Evolutionary conservation across 2,329 filamentous ascomycete species (phyloP), one percentile per base, ranked within the genome.

Genomic region (Colletotrichum aenigma): DNA sequence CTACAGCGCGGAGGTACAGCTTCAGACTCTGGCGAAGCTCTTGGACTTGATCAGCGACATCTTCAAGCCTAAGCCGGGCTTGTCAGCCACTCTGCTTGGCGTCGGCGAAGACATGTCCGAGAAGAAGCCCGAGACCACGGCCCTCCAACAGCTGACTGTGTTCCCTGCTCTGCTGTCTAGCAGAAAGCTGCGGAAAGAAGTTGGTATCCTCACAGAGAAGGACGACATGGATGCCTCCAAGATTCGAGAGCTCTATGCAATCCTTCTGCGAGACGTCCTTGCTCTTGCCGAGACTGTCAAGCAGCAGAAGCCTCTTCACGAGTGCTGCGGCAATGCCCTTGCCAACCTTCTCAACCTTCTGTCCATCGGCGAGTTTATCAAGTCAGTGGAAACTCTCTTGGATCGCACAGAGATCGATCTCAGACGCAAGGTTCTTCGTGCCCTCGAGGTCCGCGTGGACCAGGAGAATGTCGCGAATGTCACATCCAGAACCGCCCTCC

Each of bases 301-400:
- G 83, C 79, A 85, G 32, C 87, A 89, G 79, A 90, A 91, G 82
- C 81, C 83, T 48, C 84, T 93, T 12, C 90, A 93, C 80, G 86
- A 81, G 80, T 88, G 89, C 66, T 93, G 91, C 80, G 93, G 94
- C 52, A 91, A 94, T 72, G 91, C 95, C 2, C 89, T 98, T 64
- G 92, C 94, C 21, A 94, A 94, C 77, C 87, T 98, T n/a, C 89
- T 99, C 66, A 94, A 95, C 77, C 90, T 98, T 8, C 89, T 98
- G 56, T 96, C 96, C 0, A 96, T 96, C 4, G 90, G 92, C 68
- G 95, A 98, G 84, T 97, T 98, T 83, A 92, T 98, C 83, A 95
- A 95, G 82, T 94, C 96, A 12, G 94, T 97, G 55, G 95, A 98
- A 82, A 91, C 92, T 32, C 89, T 99, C 34, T 91, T 98, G 43